phyloP scores from a whole-genome alignment of 371 early-diverging fungal genomes.

The Polyrhizophydium stewartii region DNA sequence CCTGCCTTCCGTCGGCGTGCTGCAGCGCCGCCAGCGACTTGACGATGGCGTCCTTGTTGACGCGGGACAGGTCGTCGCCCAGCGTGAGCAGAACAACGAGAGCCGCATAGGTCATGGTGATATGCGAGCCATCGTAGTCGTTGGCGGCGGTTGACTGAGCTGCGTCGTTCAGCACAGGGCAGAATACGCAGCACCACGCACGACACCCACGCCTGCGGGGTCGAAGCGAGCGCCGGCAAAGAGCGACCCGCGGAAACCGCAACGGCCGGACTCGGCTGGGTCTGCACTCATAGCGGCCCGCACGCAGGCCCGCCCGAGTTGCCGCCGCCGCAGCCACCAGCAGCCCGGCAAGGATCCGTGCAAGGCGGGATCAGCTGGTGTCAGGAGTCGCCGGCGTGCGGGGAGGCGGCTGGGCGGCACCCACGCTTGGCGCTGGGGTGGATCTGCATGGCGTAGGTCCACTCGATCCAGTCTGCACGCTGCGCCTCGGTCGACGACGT shows the following conservation, averaged over 20 bases:
- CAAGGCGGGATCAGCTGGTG: no score
- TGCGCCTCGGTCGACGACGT: conserved; percentile 43
- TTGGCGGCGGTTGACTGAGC: conserved; percentile 20
- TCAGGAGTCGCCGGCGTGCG: neutral
- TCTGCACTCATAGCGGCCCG: no score
- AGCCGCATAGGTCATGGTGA: conserved; percentile 93
- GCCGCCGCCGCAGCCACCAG: no score
- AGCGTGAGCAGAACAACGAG: conserved; percentile 70
- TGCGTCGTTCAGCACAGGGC: conserved; percentile 40
- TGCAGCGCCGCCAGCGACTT: conserved; percentile 60
- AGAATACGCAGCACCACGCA: neutral
- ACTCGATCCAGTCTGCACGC: conserved; percentile 76
- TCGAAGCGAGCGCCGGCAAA: neutral
- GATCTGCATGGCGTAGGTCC: conserved; percentile 94
- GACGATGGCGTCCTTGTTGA: conserved; percentile 66
- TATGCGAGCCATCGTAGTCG: conserved; percentile 57
- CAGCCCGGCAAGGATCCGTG: neutral
- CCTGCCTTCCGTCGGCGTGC: conserved; percentile 68
- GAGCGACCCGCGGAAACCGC: conserved; percentile 55
- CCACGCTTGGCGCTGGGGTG: conserved; percentile 15
- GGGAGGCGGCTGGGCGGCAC: neutral
- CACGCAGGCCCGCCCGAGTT: no score
- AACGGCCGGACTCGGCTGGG: neutral
- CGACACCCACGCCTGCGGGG: no score
- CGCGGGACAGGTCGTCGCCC: conserved; percentile 85